Evolutionary conservation across 2,329 filamentous ascomycete genomes (phyloP), one percentile per base, ranked within the genome.

Genomic region (Metarhizium brunneum): DNA sequence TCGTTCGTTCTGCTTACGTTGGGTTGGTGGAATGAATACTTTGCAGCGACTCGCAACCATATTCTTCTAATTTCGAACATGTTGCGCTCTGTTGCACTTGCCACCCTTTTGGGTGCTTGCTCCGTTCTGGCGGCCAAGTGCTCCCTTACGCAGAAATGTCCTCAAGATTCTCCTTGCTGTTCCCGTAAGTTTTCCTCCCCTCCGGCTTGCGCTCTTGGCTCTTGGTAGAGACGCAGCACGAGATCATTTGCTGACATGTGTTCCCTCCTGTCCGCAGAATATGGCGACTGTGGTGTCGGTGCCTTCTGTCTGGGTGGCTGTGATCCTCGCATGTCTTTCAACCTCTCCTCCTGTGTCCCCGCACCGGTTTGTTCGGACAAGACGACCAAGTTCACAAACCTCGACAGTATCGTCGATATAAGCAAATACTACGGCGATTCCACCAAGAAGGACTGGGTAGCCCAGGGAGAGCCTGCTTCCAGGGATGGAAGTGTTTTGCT

Each of bases 241-340:
- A 35, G 29, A 38, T 32, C 13, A 50, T n/a, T 48, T 48, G 56
- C 61, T 65, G 54, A 66, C 57, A 13, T 38, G 25, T 35, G 32
- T 35, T 11, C 6, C 36, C 20, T 47, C 63, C 25, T 13, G 13
- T 13, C 18, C 6, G 52, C 66, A 95, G 90, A 94, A 73, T 97
- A 96, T 72, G 90, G 90, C 64, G 80, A 92, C 71, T 97, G 94
- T 67, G 94, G 92, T 75, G 84, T 91, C 55, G 94, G 94, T 65
- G 94, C 92, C 55, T 97, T 88, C 80, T 99, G 94, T 68, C 83
- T 99, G 20, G 94, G 94, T 65, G 94, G 94, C 60, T 99, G 94
- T 76, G 92, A 97, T 69, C 89, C 91, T 36, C 82, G 85, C 67
- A 86, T 86, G 74, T 97, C 92, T 50, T 88, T 85, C 76, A 82